phyloP scores from a whole-genome alignment of 495 filamentous ascomycete genomes.

The Neurospora discreta region DNA sequence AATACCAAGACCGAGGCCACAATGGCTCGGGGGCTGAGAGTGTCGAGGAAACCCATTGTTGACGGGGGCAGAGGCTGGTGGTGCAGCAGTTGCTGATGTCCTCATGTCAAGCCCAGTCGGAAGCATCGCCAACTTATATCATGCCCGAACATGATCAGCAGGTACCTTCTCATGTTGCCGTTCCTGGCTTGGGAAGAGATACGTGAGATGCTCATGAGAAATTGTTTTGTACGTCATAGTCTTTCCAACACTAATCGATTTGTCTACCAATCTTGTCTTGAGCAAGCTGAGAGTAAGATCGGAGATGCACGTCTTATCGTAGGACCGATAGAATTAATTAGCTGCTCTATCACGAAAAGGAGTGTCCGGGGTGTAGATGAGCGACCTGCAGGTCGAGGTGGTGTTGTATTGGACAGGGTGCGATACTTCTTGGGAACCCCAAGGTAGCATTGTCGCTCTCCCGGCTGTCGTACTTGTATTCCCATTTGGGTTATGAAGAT shows the following conservation, averaged over 20 bases:
- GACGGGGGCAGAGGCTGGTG: not conserved
- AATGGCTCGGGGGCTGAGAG: conserved; percentile 14
- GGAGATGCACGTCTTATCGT: not conserved
- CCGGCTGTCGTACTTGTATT: not conserved
- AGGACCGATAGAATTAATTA: not conserved
- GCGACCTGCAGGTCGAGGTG: not conserved
- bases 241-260: not conserved
- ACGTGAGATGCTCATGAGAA: not conserved
- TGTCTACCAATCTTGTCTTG: not conserved
- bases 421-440: not conserved
- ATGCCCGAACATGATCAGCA: not conserved
- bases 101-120: not conserved
- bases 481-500: not conserved
- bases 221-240: not conserved
- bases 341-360: not conserved
- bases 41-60: conserved; percentile 13
- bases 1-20: conserved; percentile 10
- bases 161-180: not conserved
- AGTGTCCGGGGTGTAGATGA: not conserved
- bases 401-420: not conserved
- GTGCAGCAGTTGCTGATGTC: not conserved
- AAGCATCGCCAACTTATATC: not conserved
- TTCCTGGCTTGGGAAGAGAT: not conserved
- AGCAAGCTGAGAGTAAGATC: not conserved
- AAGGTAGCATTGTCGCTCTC: not conserved